Percentiles rank a stretch among this genome's conserved stretches.
phyloP scores from a whole-genome alignment of 1,284 basidiomycete species.

The Golubevia sp. region DNA sequence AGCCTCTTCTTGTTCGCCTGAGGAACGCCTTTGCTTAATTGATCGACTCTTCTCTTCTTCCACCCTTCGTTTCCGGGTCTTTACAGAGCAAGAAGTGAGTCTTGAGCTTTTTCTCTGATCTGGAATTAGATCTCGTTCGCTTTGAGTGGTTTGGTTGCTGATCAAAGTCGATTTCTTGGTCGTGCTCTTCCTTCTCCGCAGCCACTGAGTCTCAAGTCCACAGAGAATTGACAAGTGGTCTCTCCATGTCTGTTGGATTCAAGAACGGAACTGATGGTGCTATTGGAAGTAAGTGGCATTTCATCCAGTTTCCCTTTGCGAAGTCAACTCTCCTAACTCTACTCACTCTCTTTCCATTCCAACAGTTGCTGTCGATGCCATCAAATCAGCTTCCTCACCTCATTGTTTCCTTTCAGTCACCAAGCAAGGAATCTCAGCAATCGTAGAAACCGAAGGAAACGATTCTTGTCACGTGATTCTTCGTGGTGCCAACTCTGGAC shows the following conservation, averaged over 20 bases:
- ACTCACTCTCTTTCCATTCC: neutral
- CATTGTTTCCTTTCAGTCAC: constrained; percentile 99
- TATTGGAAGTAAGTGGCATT: constrained; percentile 34
- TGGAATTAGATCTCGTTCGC: neutral
- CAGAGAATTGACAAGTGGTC: constrained; percentile 77
- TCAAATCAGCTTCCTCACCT: constrained; percentile 86
- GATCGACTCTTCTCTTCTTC: neutral
- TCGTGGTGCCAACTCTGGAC: constrained; percentile 55
- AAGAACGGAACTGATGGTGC: constrained; percentile 66
- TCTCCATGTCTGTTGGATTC: constrained; percentile 86
- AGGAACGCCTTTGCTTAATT: neutral
- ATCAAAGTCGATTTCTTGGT: constrained; percentile 3
- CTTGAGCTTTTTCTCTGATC: neutral
- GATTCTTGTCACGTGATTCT: constrained; percentile 59
- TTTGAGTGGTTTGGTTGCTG: neutral
- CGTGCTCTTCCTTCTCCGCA: neutral
- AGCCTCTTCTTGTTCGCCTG: constrained; percentile 1
- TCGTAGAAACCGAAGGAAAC: constrained; percentile 58
- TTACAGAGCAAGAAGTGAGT: neutral
- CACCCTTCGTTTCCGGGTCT: neutral
- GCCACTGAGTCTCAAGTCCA: constrained; percentile 95
- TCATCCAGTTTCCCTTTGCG: neutral
- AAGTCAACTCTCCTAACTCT: too few species aligned
- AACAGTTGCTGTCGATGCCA: constrained; percentile 82
- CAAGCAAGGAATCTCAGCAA: constrained; percentile 72